Conservation (phyloP, 2,329 filamentous ascomycete species). For the Colletotrichum abscissum region DNA sequence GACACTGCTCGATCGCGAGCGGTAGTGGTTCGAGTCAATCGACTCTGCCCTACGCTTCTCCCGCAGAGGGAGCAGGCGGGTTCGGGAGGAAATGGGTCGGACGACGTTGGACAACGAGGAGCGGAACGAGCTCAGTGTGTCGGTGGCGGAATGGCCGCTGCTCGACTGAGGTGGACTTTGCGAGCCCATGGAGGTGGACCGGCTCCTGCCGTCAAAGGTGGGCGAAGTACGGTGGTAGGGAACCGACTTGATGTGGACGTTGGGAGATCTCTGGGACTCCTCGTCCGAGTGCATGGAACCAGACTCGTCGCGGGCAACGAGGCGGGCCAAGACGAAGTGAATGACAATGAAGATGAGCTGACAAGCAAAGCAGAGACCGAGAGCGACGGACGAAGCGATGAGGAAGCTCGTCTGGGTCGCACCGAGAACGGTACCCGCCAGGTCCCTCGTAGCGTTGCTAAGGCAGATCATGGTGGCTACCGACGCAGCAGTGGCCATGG, state of each 20-base stretch:
- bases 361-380: slow-evolving; percentile 57
- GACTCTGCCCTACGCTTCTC: slow-evolving; percentile 59
- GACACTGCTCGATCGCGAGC: slow-evolving; percentile 47
- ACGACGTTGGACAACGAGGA: slow-evolving; percentile 60
- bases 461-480: slow-evolving; percentile 56
- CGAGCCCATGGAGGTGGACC: slow-evolving; percentile 48
- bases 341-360: slow-evolving; percentile 62
- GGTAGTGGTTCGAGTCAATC: slow-evolving; percentile 55
- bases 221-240: slow-evolving; percentile 61
- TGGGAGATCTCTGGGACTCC: slow-evolving; percentile 43
- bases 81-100: slow-evolving; percentile 68
- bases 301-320: slow-evolving; percentile 42
- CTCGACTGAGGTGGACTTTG: slow-evolving; percentile 58
- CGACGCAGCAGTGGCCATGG: slow-evolving; percentile 58
- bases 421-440: slow-evolving; percentile 46
- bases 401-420: slow-evolving; percentile 50
- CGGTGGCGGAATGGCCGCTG: slow-evolving; percentile 55
- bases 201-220: slow-evolving; percentile 21
- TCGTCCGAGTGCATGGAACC: slow-evolving; percentile 46
- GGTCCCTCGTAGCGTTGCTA: slow-evolving; percentile 44
- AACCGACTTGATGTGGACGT: slow-evolving; percentile 61
- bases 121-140: slow-evolving; percentile 60
- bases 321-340: slow-evolving; percentile 54
- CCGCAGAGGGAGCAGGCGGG: slow-evolving; percentile 59
- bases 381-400: slow-evolving; percentile 55